phyloP scores from a whole-genome alignment of 495 filamentous ascomycete species.

The Podospora pseudoanserina region DNA sequence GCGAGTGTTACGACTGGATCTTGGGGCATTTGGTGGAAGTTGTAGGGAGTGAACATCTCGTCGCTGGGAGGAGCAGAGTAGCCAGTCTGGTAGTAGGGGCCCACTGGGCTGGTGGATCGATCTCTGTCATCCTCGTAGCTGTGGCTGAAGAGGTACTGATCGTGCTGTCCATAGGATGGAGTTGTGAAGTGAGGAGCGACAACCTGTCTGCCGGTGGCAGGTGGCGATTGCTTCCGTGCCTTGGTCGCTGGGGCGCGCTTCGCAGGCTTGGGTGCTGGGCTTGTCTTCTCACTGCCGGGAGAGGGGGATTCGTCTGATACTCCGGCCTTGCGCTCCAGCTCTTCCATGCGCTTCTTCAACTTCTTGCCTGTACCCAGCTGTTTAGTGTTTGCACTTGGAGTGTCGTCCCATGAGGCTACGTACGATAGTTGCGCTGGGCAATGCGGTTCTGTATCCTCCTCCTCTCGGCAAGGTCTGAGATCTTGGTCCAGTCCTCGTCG shows the following conservation, averaged over 20 bases:
- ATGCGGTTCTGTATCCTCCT: conserved; percentile 96
- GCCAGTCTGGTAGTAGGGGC: conserved; percentile 61
- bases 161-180: conserved; percentile 50
- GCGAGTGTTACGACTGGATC: conserved; percentile 37
- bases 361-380: conserved; percentile 73
- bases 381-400: conserved; percentile 12
- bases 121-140: conserved; percentile 54
- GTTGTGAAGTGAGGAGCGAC: conserved; percentile 57
- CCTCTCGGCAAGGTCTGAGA: conserved; percentile 92
- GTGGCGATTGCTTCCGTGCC: conserved; percentile 29
- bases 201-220: conserved; percentile 33
- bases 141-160: conserved; percentile 47
- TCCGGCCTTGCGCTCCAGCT: conserved; percentile 87
- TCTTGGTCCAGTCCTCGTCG: conserved; percentile 99
- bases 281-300: conserved; percentile 47
- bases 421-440: conserved; percentile 97
- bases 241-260: conserved; percentile 38
- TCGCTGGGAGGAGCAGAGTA: conserved; percentile 65
- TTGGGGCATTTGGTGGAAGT: conserved; percentile 33
- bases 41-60: conserved; percentile 63
- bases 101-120: conserved; percentile 61
- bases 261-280: conserved; percentile 42
- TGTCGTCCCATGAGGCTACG: conserved; percentile 38
- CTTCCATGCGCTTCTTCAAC: conserved; percentile 94
- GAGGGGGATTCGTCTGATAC: conserved; percentile 68